A percentile compares a stretch with the other conserved stretches of the same genome.
Evolutionary conservation across 495 filamentous ascomycete genomes (phyloP).

Genomic region (Echria macrotheca): DNA sequence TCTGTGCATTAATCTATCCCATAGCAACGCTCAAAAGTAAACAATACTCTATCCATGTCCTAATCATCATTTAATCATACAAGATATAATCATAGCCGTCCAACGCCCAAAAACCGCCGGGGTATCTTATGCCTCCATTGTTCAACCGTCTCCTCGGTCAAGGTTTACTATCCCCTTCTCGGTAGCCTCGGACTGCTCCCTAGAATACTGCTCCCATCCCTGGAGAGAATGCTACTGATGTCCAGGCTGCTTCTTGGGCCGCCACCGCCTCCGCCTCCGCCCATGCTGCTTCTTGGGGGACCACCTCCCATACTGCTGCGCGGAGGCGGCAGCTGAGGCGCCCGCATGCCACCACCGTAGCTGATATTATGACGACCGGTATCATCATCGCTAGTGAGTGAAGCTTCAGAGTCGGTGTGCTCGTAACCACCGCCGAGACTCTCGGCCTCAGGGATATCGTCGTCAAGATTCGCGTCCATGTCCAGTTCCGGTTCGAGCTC

Average conservation of each 20-base stretch:
- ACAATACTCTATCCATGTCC: no score
- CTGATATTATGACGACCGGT: constrained; percentile 18
- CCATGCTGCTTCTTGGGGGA: constrained; percentile 12
- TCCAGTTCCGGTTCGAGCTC: constrained; percentile 31
- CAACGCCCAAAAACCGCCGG: background rate
- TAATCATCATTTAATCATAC: no score
- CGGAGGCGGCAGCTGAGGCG: constrained; percentile 9
- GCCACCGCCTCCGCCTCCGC: background rate
- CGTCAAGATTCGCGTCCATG: constrained; percentile 54
- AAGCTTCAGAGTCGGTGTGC: constrained; percentile 82
- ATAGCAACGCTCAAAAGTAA: no score
- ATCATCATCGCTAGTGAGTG: constrained; percentile 41
- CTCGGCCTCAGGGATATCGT: constrained; percentile 61
- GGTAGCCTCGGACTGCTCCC: constrained; percentile 40
- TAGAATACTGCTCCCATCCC: constrained; percentile 43
- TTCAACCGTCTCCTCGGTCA: no score
- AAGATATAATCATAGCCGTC: background rate
- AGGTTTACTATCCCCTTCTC: constrained; percentile 9
- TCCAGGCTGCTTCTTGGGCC: constrained; percentile 30
- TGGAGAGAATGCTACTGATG: constrained; percentile 44
- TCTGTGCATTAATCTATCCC: no score
- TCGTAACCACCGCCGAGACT: constrained; percentile 49
- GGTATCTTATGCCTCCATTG: constrained; percentile 6
- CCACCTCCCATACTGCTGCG: constrained; percentile 7
- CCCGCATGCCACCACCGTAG: constrained; percentile 14